These are phyloP conservation scores for Citrus inodora DNA, from an alignment of 345 rosid species.

Conservation along the genomic window DNA sequence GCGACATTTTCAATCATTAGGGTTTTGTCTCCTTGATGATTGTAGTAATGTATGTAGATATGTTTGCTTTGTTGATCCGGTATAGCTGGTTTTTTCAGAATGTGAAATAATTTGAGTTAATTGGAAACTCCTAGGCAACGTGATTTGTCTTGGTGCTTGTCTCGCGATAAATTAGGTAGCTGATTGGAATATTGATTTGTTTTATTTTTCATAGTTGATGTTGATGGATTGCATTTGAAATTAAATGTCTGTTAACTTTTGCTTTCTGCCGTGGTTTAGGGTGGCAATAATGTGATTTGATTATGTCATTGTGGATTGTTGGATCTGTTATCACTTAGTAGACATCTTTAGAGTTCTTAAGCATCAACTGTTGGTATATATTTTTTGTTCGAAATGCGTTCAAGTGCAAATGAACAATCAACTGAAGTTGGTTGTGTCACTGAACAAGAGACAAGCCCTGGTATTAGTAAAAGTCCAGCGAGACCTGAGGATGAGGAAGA, in stretches of 20 bases:
- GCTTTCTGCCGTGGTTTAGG: not conserved
- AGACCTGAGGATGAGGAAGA: slow-evolving; percentile 25
- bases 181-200: not conserved
- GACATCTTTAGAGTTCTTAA: not conserved
- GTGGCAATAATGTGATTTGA: not conserved
- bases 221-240: not conserved
- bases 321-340: not conserved
- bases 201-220: not conserved
- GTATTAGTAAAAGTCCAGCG: slow-evolving; percentile 8
- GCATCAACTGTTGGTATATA: not conserved
- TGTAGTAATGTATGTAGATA: too few relatives aligned
- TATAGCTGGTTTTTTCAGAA: too few relatives aligned
- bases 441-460: slow-evolving; percentile 10
- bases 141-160: too few relatives aligned
- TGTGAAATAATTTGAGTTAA: too few relatives aligned
- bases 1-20: too few relatives aligned
- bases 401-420: slow-evolving; percentile 14
- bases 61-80: too few relatives aligned
- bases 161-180: not conserved
- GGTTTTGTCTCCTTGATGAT: too few relatives aligned
- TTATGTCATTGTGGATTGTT: not conserved
- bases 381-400: slow-evolving; percentile 20
- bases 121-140: not conserved
- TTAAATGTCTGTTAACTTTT: not conserved
- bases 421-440: slow-evolving; percentile 15